Conservation (phyloP, 805 yeast species). For the Candida ortonii region DNA sequence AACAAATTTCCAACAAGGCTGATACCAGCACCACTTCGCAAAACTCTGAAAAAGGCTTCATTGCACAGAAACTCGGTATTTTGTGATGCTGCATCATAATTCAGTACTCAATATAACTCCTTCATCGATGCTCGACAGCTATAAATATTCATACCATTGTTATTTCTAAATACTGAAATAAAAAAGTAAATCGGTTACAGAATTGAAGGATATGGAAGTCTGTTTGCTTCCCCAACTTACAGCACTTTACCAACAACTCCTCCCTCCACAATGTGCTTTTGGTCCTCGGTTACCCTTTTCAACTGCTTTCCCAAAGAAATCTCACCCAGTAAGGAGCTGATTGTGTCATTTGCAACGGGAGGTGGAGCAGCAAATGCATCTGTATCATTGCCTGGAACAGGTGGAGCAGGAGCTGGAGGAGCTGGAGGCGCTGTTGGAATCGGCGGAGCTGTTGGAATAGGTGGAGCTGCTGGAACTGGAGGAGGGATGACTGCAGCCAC, state of each 20-base stretch:
- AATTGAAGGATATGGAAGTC: too few relatives aligned
- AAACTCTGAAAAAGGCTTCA: constrained; percentile 8
- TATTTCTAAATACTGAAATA: too few relatives aligned
- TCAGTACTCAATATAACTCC: too few relatives aligned
- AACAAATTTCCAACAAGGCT: constrained; percentile 50
- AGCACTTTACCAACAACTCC: constrained; percentile 51
- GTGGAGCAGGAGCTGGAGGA: constrained; percentile 37
- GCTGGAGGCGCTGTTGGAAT: constrained; percentile 30
- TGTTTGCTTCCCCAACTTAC: too few relatives aligned
- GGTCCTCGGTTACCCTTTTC: constrained; percentile 48
- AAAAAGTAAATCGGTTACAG: too few relatives aligned
- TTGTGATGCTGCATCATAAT: constrained; percentile 14
- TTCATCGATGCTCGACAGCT: too few relatives aligned
- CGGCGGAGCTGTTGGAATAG: constrained; percentile 19
- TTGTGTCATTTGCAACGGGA: constrained; percentile 30
- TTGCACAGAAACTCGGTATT: constrained; percentile 20
- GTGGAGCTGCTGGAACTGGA: constrained; percentile 14
- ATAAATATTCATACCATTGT: too few relatives aligned
- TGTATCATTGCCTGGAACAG: constrained; percentile 37
- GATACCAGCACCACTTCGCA: too few relatives aligned
- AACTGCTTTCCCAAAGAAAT: constrained; percentile 51
- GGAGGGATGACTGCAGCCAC: too few relatives aligned
- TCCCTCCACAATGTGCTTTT: constrained; percentile 45
- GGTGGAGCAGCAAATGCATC: constrained; percentile 32
- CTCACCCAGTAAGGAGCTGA: constrained; percentile 49